Conservation (phyloP, 1,284 basidiomycete species). For the Macrocystidia cucumis region DNA sequence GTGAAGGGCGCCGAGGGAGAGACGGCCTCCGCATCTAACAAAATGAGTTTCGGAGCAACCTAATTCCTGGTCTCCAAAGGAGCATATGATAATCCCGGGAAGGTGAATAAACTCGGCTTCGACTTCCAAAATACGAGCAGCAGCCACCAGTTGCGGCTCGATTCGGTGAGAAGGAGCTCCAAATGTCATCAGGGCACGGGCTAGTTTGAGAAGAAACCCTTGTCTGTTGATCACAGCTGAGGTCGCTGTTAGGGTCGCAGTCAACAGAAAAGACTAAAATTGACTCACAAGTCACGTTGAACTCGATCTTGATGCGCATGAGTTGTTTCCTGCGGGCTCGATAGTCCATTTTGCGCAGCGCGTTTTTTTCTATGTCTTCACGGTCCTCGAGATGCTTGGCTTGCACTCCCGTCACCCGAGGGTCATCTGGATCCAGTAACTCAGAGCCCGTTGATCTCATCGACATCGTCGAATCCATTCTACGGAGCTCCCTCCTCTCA, state of each 20-base stretch:
- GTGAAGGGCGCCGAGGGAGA: constrained; percentile 72
- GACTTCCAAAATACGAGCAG: constrained; percentile 76
- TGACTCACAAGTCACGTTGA: constrained; percentile 56
- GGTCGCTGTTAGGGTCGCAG: constrained; percentile 1
- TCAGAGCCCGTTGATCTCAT: constrained; percentile 33
- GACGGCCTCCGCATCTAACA: constrained; percentile 66
- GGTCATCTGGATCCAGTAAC: constrained; percentile 46
- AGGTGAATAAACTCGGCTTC: constrained; percentile 79
- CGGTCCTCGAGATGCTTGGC: constrained; percentile 43
- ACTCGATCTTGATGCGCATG: constrained; percentile 57
- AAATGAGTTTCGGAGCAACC: constrained; percentile 79
- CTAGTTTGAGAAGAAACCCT: constrained; percentile 76
- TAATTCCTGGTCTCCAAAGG: constrained; percentile 74
- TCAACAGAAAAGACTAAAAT: constrained; percentile 3
- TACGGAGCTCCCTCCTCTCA: constrained; percentile 17
- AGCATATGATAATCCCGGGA: constrained; percentile 76
- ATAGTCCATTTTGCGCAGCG: constrained; percentile 57
- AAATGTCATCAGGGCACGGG: constrained; percentile 73
- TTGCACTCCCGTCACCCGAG: constrained; percentile 36
- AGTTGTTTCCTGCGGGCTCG: constrained; percentile 54
- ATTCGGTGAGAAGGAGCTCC: constrained; percentile 86
- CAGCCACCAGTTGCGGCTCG: constrained; percentile 75
- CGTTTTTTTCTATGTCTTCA: constrained; percentile 50
- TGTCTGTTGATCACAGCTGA: constrained; percentile 64
- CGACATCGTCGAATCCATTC: constrained; percentile 25